Evolutionary conservation across 2,329 filamentous ascomycete genomes (phyloP).

Genomic region (Penicillium sclerotigenum): DNA sequence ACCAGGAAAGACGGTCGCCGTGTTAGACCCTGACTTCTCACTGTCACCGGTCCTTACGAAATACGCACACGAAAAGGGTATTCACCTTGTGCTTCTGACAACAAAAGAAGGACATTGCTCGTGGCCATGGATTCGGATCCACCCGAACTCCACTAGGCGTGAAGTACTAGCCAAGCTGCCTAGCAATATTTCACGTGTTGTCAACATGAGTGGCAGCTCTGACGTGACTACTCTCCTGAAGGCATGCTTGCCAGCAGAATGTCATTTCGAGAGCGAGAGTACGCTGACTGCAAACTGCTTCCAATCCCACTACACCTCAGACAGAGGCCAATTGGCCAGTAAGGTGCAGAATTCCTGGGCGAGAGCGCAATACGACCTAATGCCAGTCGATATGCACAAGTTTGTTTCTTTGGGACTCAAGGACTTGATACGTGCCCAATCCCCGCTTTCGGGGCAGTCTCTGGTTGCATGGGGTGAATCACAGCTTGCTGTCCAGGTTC

Average conservation of each 20-base stretch:
- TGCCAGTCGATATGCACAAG: constrained; percentile 10
- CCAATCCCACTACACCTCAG: background rate
- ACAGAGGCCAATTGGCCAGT: background rate
- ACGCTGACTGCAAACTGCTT: constrained; percentile 6
- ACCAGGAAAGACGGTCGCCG: constrained; percentile 10
- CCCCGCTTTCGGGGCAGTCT: background rate
- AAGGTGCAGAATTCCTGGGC: constrained; percentile 10
- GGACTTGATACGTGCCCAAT: constrained; percentile 9
- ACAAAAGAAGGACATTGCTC: constrained; percentile 8
- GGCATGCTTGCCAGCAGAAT: constrained; percentile 6
- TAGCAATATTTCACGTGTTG: constrained; percentile 2
- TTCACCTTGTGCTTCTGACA: constrained; percentile 18
- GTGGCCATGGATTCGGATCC: constrained; percentile 17
- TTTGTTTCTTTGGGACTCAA: constrained; percentile 2
- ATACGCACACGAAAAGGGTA: constrained; percentile 9
- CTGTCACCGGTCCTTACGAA: constrained; percentile 11
- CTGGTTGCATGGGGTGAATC: constrained; percentile 13
- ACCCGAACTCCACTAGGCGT: constrained; percentile 13
- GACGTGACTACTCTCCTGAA: constrained; percentile 2
- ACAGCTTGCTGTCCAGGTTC: constrained; percentile 15
- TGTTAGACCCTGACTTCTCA: constrained; percentile 22
- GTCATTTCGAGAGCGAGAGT: constrained; percentile 13
- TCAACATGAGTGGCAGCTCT: constrained; percentile 4
- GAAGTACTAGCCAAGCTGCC: constrained; percentile 14
- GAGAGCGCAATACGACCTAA: background rate